phyloP scores from a whole-genome alignment of 352 stramenopile species.

The Pythium graminicola region DNA sequence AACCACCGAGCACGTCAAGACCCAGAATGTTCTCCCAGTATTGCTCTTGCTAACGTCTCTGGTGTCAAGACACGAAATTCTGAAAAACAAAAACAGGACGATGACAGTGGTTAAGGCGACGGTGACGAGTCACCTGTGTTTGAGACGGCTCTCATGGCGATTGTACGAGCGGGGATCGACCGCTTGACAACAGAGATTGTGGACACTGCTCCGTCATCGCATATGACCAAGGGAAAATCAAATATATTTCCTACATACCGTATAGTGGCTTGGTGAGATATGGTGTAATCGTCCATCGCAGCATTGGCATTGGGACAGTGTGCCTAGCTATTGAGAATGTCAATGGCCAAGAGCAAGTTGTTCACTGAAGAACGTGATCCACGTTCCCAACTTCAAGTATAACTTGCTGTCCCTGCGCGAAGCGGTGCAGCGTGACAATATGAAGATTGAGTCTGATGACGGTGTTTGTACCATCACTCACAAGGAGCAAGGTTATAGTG shows the following conservation, averaged over 20 bases:
- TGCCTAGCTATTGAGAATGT: background rate
- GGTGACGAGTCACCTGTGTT: background rate
- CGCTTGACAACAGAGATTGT: background rate
- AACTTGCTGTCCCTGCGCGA: slow-evolving; percentile 13
- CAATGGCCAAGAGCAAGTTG: background rate
- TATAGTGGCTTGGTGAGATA: background rate
- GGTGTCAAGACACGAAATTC: background rate
- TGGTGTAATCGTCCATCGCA: slow-evolving; percentile 2
- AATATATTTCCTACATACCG: background rate
- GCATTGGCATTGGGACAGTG: background rate
- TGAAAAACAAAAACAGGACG: background rate
- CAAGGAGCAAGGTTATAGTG: slow-evolving; percentile 7
- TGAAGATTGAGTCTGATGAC: slow-evolving; percentile 8
- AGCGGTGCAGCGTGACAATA: background rate
- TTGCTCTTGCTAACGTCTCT: background rate
- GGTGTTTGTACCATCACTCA: slow-evolving; percentile 13
- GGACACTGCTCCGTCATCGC: background rate
- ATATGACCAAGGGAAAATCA: background rate
- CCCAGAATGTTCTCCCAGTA: background rate
- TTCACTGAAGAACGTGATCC: slow-evolving; percentile 2
- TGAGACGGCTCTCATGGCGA: background rate
- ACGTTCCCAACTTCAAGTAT: slow-evolving; percentile 7
- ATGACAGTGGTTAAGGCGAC: background rate
- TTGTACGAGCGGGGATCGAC: background rate
- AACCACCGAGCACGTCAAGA: background rate